Conservation (phyloP, 2,329 filamentous ascomycete species). For the Cercospora sesami region DNA sequence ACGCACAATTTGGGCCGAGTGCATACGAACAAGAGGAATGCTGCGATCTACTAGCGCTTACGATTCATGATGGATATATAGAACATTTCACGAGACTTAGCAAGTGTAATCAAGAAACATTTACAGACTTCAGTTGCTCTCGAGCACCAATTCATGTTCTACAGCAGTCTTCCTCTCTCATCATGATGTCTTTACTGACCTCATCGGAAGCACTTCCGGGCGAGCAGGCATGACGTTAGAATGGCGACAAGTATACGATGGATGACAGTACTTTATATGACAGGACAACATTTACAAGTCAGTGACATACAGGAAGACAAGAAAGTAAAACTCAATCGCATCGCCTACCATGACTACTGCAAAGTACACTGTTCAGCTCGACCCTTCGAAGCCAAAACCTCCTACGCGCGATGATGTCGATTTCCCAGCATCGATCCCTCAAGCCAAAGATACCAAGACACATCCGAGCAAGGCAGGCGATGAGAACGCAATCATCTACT, state of each 20-base stretch:
- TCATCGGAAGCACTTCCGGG: not conserved
- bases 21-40: constrained; percentile 26
- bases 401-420: constrained; percentile 43
- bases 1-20: constrained; percentile 23
- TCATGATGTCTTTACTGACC: not conserved
- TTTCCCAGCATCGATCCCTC: constrained; percentile 42
- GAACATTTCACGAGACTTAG: not conserved
- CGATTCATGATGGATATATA: not conserved
- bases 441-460: constrained; percentile 48
- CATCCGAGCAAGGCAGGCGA: constrained; percentile 44
- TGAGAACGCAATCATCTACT: constrained; percentile 52
- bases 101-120: not conserved
- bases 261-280: not conserved
- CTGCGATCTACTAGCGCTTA: constrained; percentile 3
- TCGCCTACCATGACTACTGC: not conserved
- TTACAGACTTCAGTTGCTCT: not conserved
- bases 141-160: not conserved
- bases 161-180: not conserved
- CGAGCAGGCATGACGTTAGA: constrained; percentile 6
- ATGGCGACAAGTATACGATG: not conserved
- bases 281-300: not conserved
- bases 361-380: constrained; percentile 47
- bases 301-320: not conserved
- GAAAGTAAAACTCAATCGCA: not conserved
- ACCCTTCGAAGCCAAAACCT: constrained; percentile 40